Evolutionary conservation across 768 basidiomycete species (phyloP).

Genomic region (Calvatia gigantea): DNA sequence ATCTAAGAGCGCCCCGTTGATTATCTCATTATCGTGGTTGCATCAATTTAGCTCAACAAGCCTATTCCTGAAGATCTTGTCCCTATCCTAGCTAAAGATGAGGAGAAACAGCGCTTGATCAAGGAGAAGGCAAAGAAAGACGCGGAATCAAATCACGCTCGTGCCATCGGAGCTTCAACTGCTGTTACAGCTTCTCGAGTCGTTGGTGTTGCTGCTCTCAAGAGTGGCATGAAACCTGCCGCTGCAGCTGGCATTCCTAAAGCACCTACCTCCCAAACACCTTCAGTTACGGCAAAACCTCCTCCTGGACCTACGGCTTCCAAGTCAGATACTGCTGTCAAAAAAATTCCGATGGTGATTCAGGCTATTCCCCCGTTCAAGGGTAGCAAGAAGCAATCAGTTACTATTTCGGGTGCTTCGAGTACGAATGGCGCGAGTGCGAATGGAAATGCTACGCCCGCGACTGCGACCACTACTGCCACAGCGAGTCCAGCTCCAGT

Average conservation of each 20-base stretch:
- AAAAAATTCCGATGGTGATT: conserved; percentile 75
- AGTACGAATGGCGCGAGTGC: conserved; percentile 14
- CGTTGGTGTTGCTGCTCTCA: conserved; percentile 27
- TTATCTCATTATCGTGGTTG: not conserved
- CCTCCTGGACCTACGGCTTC: conserved; percentile 24
- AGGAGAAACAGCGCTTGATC: conserved; percentile 83
- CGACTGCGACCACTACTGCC: conserved; percentile 20
- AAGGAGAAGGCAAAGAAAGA: conserved; percentile 72
- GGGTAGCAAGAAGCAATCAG: conserved; percentile 43
- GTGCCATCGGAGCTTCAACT: conserved; percentile 62
- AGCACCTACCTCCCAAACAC: conserved; percentile 11
- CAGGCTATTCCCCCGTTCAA: conserved; percentile 91
- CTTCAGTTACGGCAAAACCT: conserved; percentile 22
- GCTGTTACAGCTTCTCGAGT: conserved; percentile 48
- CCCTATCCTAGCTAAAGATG: conserved; percentile 89
- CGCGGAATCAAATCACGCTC: conserved; percentile 61
- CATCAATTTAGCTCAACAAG: conserved; percentile 69
- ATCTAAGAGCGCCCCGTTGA: not conserved
- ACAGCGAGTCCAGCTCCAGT: conserved; percentile 25
- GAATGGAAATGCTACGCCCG: conserved; percentile 17
- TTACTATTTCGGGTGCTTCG: conserved; percentile 8
- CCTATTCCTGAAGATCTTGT: conserved; percentile 95
- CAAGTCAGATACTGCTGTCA: conserved; percentile 17
- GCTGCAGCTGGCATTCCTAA: conserved; percentile 25
- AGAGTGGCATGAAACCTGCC: conserved; percentile 24